Conservation (phyloP, 2,329 filamentous ascomycete species). For the Knoxdaviesia capensis region DNA sequence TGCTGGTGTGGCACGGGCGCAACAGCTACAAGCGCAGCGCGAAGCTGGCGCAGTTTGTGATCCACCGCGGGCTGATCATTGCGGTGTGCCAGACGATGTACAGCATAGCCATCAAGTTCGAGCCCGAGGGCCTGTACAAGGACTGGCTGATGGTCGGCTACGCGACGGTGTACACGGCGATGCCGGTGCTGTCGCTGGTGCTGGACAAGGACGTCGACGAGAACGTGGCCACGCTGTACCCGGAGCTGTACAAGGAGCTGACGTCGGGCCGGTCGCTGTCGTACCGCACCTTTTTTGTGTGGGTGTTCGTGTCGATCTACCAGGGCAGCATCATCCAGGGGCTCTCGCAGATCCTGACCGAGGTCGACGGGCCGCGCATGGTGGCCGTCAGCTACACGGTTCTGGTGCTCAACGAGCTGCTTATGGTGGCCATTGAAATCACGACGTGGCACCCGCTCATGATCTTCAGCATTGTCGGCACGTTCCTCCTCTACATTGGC, state of each 20-base stretch:
- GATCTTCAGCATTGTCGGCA: constrained; percentile 69
- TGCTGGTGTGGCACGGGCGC: constrained; percentile 95
- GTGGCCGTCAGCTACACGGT: constrained; percentile 84
- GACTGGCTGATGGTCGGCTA: constrained; percentile 97
- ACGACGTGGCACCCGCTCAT: constrained; percentile 94
- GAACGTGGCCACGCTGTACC: constrained; percentile 80
- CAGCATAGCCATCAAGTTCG: constrained; percentile 79
- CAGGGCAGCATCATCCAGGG: constrained; percentile 92
- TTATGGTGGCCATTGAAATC: constrained; percentile 94
- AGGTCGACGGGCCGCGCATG: constrained; percentile 55
- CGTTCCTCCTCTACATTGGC: constrained; percentile 58
- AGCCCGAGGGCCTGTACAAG: constrained; percentile 85
- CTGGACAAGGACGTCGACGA: constrained; percentile 93
- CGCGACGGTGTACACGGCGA: constrained; percentile 86
- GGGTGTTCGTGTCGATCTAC: constrained; percentile 89
- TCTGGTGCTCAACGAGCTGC: constrained; percentile 78
- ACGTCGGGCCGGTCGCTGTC: constrained; percentile 70
- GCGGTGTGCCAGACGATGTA: constrained; percentile 94
- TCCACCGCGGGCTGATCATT: constrained; percentile 90
- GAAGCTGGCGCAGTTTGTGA: constrained; percentile 94
- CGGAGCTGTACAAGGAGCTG: constrained; percentile 94
- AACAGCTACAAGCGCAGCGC: constrained; percentile 94
- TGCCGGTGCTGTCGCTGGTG: constrained; percentile 80
- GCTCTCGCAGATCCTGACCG: constrained; percentile 72
- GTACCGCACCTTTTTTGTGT: constrained; percentile 90